Evolutionary conservation across 805 yeast genomes (phyloP).

Genomic region (Saccharomycopsis oosterbeekiorum): DNA sequence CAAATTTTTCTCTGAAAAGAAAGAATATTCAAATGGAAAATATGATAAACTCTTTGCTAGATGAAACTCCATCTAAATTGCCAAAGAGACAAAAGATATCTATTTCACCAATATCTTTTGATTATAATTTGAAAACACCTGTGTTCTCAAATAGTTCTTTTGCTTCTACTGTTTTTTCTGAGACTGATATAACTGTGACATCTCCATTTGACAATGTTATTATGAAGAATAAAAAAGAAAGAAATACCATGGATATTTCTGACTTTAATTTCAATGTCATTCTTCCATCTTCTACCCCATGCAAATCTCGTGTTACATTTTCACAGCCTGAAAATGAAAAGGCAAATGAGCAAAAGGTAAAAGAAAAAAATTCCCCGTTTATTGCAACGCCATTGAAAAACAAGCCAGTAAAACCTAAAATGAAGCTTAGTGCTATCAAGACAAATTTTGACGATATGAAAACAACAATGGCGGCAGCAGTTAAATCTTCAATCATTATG

Average conservation of each 20-base stretch:
- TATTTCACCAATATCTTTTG: not conserved
- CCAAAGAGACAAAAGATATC: not conserved
- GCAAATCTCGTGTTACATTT: not conserved
- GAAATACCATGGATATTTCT: not conserved
- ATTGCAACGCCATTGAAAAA: not conserved
- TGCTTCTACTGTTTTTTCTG: not conserved
- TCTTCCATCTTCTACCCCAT: not conserved
- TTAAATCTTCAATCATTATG: not conserved
- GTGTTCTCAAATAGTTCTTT: not conserved
- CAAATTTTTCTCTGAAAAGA: not conserved
- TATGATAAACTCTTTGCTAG: not conserved
- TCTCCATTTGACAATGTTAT: not conserved
- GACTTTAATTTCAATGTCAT: not conserved
- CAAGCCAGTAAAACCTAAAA: not conserved
- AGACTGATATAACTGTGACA: not conserved
- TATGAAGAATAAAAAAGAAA: not conserved
- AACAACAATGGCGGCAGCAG: not conserved
- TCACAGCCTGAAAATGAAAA: not conserved
- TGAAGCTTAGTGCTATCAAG: not conserved
- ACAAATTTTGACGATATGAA: conserved; percentile 1
- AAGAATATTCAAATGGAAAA: not conserved
- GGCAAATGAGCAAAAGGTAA: not conserved
- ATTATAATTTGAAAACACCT: not conserved
- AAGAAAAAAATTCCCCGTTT: not conserved
- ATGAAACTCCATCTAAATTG: not conserved